These are phyloP conservation scores for Phytopythium cucurbitacearum DNA, from an alignment of 352 stramenopile genomes.

Conservation along the genomic window DNA sequence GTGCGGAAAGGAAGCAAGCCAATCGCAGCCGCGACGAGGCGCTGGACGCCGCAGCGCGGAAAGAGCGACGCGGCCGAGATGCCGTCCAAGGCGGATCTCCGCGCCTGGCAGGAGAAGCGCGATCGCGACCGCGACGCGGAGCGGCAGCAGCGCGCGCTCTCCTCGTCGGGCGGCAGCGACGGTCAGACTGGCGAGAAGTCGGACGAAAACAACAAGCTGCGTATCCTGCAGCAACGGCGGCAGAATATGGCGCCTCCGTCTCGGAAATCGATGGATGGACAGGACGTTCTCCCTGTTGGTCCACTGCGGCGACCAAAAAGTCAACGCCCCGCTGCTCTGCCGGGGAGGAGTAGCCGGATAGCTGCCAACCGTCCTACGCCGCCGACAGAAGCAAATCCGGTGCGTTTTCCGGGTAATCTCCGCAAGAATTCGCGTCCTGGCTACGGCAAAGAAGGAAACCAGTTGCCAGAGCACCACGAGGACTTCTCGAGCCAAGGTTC, in stretches of 20 bases:
- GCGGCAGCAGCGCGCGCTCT: constrained; percentile 3
- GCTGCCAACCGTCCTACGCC: too few species aligned
- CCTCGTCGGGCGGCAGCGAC: constrained; percentile 2
- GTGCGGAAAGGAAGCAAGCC: not conserved
- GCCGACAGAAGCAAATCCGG: too few species aligned
- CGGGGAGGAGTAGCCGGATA: too few species aligned
- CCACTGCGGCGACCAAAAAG: too few species aligned
- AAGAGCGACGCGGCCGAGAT: constrained; percentile 6
- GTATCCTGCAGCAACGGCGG: constrained; percentile 9
- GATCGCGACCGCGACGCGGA: constrained; percentile 1
- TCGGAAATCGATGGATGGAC: not conserved
- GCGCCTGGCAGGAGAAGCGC: constrained; percentile 14
- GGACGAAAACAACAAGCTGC: constrained; percentile 7
- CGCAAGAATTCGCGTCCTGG: too few species aligned
- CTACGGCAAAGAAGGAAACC: too few species aligned
- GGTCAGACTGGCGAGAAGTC: constrained; percentile 5
- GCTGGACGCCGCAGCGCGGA: constrained; percentile 6
- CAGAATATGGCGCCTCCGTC: constrained; percentile 7
- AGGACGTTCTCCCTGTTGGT: not conserved
- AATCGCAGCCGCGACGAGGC: constrained; percentile 1
- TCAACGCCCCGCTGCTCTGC: too few species aligned
- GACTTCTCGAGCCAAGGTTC: too few species aligned
- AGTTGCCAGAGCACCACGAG: too few species aligned
- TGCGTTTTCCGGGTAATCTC: too few species aligned
- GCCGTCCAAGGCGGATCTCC: constrained; percentile 18